Evolutionary conservation across 352 stramenopile species (phyloP), one percentile per base, ranked within the genome.

Genomic region (Peronosclerospora sorghi): DNA sequence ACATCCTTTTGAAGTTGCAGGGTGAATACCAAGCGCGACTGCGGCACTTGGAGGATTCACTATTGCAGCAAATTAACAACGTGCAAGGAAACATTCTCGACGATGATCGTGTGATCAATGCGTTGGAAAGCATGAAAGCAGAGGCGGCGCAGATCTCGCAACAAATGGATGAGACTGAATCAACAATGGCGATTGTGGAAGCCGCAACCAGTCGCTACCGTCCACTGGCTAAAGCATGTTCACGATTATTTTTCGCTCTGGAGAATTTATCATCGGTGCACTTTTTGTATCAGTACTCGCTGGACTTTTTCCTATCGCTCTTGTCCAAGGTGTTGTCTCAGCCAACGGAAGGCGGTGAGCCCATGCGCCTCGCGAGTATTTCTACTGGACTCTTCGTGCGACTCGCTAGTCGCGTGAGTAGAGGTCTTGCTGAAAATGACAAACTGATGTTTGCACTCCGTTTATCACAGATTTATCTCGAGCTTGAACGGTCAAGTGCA

Each of bases 71-170:
- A 54, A 98, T 99, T 39, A 98, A 95, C 69, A 92, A 95, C 32
- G 95, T 98, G 28, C 83, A 99, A 56, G 96, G 96, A 30, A 98
- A 95, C 56, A 99, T 99, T 73, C 69, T 99, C 14, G 96, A 99
- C 50, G 88, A 99, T 59, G 95, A 99, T 63, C 82, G 77, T 32
- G 93, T 99, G 21, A 96, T 99, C 34, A 91, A 97, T 45, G 95
- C 95, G n/a, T 89, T 99, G 48, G 96, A 99, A 64, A 76, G 87
- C 24, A 88, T 98, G 54, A 99, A 99, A 79, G 88, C 84, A 15
- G 96, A 99, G 61, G 93, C 95, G n/a, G 75, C 77, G 3, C 78
- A 98, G 50, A 96, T 99, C 13, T 88, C 95, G 21, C 65, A 95
- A 35, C 83, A 98, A 64, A 74, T 88, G 27, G 66, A 61, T 24